Percentiles rank a stretch among this genome's conserved stretches.
These are phyloP conservation scores for Xylaria grammica DNA, from an alignment of 495 filamentous ascomycete species.

Conservation along the genomic window DNA sequence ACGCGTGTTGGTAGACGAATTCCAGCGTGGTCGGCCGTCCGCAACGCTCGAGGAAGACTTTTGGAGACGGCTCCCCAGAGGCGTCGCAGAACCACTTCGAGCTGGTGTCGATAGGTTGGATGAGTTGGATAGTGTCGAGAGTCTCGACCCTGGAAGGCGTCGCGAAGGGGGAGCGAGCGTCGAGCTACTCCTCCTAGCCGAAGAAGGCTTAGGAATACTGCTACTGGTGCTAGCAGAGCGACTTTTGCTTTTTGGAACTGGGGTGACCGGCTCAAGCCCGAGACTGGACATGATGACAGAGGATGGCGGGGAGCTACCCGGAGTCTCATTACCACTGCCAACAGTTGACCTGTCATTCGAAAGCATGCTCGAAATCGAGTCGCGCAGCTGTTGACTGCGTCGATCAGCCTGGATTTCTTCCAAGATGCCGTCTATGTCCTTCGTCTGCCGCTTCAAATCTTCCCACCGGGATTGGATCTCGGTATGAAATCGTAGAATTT, in stretches of 20 bases:
- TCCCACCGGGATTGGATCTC: constrained; percentile 83
- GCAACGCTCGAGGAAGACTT: constrained; percentile 52
- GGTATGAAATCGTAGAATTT: constrained; percentile 80
- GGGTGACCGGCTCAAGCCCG: constrained; percentile 54
- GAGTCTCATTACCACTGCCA: constrained; percentile 76
- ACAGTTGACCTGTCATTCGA: constrained; percentile 83
- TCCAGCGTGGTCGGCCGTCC: constrained; percentile 80
- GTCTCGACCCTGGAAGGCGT: constrained; percentile 34
- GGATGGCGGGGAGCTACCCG: constrained; percentile 87
- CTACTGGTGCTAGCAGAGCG: constrained; percentile 46
- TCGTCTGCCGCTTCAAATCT: constrained; percentile 74
- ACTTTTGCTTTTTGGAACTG: constrained; percentile 45
- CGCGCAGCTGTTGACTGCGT: constrained; percentile 76
- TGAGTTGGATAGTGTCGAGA: constrained; percentile 46
- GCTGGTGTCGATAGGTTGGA: constrained; percentile 47
- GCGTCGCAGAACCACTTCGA: constrained; percentile 59
- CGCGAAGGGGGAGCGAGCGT: constrained; percentile 37
- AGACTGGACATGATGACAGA: constrained; percentile 74
- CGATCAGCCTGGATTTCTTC: constrained; percentile 73
- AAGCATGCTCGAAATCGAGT: constrained; percentile 90
- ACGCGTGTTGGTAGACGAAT: constrained; percentile 69
- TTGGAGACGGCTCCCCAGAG: constrained; percentile 56
- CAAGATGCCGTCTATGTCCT: constrained; percentile 72
- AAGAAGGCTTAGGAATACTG: constrained; percentile 49
- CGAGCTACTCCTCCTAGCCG: constrained; percentile 35